Conservation (phyloP, 2,329 filamentous ascomycete genomes). For the Fonsecaea pedrosoi region DNA sequence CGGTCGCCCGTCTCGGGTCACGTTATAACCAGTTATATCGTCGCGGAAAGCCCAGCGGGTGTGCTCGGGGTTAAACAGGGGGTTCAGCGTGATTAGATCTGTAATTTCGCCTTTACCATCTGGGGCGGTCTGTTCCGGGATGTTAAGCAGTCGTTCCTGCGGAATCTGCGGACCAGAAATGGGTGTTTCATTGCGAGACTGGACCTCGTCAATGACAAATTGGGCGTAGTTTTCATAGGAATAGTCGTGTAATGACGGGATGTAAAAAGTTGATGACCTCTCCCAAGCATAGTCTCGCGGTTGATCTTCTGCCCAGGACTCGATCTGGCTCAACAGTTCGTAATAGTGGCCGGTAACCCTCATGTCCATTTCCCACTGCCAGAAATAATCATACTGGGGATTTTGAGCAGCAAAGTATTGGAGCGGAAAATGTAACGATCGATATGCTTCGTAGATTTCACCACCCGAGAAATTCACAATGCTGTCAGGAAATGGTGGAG, state of each 20-base stretch:
- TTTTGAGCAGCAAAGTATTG: constrained; percentile 69
- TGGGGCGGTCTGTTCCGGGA: constrained; percentile 29
- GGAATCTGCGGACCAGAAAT: constrained; percentile 37
- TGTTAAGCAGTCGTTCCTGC: constrained; percentile 26
- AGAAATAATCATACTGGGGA: constrained; percentile 70
- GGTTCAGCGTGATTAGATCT: constrained; percentile 78
- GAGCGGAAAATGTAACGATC: constrained; percentile 66
- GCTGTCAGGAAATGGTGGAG: constrained; percentile 40
- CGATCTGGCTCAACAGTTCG: constrained; percentile 73
- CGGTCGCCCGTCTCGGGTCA: constrained; percentile 56
- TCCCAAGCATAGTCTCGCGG: constrained; percentile 78
- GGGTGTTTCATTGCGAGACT: constrained; percentile 21
- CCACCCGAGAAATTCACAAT: constrained; percentile 41
- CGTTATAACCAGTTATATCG: constrained; percentile 73
- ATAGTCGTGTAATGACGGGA: constrained; percentile 56
- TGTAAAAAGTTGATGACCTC: constrained; percentile 76
- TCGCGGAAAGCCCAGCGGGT: constrained; percentile 76
- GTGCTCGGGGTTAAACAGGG: constrained; percentile 73
- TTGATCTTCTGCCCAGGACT: constrained; percentile 71
- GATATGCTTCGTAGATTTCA: constrained; percentile 52
- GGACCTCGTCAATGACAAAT: constrained; percentile 27
- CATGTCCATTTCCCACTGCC: constrained; percentile 76
- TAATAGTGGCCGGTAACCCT: constrained; percentile 71
- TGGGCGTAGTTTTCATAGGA: constrained; percentile 33
- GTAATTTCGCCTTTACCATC: constrained; percentile 62